Base-by-base conservation (phyloP, 164 flowering plant genomes). In the Stephania yunnanensis region DNA sequence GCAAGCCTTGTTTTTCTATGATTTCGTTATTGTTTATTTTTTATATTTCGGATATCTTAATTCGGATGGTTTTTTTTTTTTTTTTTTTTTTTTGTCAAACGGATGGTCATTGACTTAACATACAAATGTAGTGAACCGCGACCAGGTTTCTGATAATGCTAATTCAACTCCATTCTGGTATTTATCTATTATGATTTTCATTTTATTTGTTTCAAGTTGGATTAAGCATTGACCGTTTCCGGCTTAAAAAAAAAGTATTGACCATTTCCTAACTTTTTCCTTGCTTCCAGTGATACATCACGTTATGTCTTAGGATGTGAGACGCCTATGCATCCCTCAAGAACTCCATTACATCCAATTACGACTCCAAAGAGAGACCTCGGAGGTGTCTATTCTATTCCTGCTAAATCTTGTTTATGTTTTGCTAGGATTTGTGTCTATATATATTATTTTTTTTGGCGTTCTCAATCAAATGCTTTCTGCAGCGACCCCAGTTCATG, bases 331-430 rank as follows among this genome's bases (percentile, higher is more conserved):
- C 97, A 93, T 87, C 94, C 99, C 65, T 91, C 99, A 48, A 84
- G 98, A 36, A 95, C 99, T 80, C 99, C 99, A 42, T 73, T 95
- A 44, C 98, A 90, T 85, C 95, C 96, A 19, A 88, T 83, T 78
- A 89, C 86, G 94, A 91, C 99, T 65, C 99, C 99, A 10, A 90
- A 90, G 94, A 88, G 99, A 85, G 98, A 96, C 81, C 68, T 90
- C 42, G 95, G 91, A 85, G 97, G 99, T 91, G 67, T 36, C 42
- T 73, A 48, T n/a, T 71, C 67, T 71, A 6, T 29, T 15, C 31
- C 7, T 58, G 46, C 10, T 66, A 64, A 15, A 12, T 10, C 17
- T 70, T 44, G 46, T 73, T 44, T 44, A 22, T 52, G 10, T 22
- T 25, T 42, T 31, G 69, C 69, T 58, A 44, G 48, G 63, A 69